These are phyloP conservation scores for Heterobasidion annosum DNA, from an alignment of 1,284 basidiomycete species.

Conservation along the genomic window DNA sequence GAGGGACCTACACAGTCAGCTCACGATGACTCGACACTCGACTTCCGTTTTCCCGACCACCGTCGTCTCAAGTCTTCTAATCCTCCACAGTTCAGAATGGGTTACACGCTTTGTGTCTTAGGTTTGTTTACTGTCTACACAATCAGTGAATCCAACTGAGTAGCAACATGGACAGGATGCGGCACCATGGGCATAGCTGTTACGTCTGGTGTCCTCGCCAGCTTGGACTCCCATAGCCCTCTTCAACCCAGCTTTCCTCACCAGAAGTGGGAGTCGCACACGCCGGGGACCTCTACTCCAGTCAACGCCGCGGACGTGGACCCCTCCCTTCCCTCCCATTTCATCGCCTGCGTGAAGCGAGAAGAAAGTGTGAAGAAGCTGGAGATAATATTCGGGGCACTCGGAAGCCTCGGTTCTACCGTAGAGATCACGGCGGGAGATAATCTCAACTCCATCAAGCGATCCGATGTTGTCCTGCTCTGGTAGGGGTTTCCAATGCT, in stretches of 20 bases:
- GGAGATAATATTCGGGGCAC: slow-evolving; percentile 47
- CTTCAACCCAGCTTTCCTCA: slow-evolving; percentile 17
- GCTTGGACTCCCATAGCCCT: slow-evolving; percentile 45
- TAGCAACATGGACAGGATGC: slow-evolving; percentile 56
- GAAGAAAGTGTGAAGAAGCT: slow-evolving; percentile 73
- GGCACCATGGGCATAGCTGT: slow-evolving; percentile 99
- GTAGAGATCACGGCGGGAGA: slow-evolving; percentile 65
- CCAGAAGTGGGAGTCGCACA: slow-evolving; percentile 75
- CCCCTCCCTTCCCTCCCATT: slow-evolving; percentile 66
- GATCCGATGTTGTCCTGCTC: slow-evolving; percentile 81
- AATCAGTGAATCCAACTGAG: slow-evolving; percentile 1
- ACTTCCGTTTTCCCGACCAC: not conserved
- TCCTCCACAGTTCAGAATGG: slow-evolving; percentile 11
- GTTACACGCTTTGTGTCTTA: slow-evolving; percentile 32
- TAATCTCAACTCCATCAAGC: slow-evolving; percentile 69
- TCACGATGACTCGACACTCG: not conserved
- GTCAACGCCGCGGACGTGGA: slow-evolving; percentile 42
- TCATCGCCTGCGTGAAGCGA: slow-evolving; percentile 85
- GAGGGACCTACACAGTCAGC: too few relatives aligned
- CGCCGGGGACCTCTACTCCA: slow-evolving; percentile 78
- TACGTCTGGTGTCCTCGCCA: slow-evolving; percentile 82
- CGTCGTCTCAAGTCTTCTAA: not conserved
- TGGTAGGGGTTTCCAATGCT: slow-evolving; percentile 45
- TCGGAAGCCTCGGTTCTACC: slow-evolving; percentile 42
- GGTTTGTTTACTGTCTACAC: slow-evolving; percentile 14